phyloP scores from a whole-genome alignment of 495 filamentous ascomycete genomes.

The Penicillium pancosmium region DNA sequence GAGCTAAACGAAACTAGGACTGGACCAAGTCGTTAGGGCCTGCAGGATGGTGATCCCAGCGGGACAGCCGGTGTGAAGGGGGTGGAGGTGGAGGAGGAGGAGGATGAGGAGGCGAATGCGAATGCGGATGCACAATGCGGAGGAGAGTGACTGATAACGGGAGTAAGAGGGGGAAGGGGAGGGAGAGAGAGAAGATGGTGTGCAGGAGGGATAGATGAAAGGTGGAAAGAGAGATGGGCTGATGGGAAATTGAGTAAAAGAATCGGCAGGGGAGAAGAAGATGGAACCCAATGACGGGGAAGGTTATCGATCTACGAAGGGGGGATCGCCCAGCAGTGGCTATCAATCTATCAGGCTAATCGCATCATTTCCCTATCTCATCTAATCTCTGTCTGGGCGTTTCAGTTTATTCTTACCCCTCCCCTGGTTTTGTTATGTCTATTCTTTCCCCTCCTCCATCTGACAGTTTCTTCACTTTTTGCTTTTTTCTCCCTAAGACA shows the following conservation, averaged over 20 bases:
- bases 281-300: conserved; percentile 14
- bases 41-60: conserved; percentile 31
- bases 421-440: background rate
- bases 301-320: conserved; percentile 39
- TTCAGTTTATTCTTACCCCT: background rate
- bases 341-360: conserved; percentile 35
- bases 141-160: conserved; percentile 8
- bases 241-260: conserved; percentile 5
- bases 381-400: conserved; percentile 20
- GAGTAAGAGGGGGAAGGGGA: conserved; percentile 2
- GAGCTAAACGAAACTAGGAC: conserved; percentile 18
- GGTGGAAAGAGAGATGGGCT: background rate
- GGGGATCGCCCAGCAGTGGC: conserved; percentile 27
- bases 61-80: conserved; percentile 8
- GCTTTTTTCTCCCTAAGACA: conserved; percentile 9
- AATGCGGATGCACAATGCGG: background rate
- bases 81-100: conserved; percentile 7
- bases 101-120: background rate
- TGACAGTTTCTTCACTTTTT: conserved; percentile 13
- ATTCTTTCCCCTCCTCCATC: conserved; percentile 4
- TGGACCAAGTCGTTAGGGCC: conserved; percentile 23
- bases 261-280: conserved; percentile 1
- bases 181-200: conserved; percentile 8
- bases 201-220: background rate
- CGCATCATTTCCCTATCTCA: conserved; percentile 25